Conservation (phyloP, 2,329 filamentous ascomycete species). For the Epichloe hybrida region DNA sequence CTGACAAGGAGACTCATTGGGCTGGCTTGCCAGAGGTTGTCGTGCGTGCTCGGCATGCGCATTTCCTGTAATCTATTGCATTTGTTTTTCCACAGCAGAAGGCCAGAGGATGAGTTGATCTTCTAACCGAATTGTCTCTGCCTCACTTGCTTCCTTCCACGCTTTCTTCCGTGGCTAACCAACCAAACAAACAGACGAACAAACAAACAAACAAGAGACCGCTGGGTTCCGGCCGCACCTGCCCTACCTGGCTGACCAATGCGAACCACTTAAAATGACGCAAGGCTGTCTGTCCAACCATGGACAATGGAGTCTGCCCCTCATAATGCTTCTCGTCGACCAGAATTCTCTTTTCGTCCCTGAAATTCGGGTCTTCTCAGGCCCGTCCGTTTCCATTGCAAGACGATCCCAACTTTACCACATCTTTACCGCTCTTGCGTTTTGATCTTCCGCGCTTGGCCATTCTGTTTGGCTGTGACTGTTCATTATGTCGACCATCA, state of each 20-base stretch:
- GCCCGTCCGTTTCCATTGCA: slow-evolving; percentile 2
- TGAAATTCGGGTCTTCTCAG: slow-evolving; percentile 5
- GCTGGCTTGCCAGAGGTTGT: neutral
- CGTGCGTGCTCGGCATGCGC: neutral
- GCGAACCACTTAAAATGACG: slow-evolving; percentile 11
- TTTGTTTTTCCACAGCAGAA: neutral
- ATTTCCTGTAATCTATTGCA: neutral
- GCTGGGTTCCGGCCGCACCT: neutral
- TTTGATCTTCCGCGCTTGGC: neutral
- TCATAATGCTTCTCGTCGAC: neutral
- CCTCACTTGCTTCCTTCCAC: neutral
- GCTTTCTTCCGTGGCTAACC: neutral
- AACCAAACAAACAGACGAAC: too few relatives aligned
- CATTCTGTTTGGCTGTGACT: neutral
- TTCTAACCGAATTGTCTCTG: neutral
- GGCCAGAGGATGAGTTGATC: neutral
- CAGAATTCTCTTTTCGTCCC: slow-evolving; percentile 5
- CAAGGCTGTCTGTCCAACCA: slow-evolving; percentile 6
- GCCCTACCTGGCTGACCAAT: neutral
- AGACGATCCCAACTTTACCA: neutral
- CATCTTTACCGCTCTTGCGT: neutral
- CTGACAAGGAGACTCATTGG: neutral
- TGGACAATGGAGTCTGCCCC: slow-evolving; percentile 2
- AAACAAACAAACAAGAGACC: too few relatives aligned
- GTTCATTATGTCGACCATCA: slow-evolving; percentile 56